Percentiles rank a stretch among this genome's conserved stretches.
phyloP scores from a whole-genome alignment of 805 yeast species.

The Blastobotrys mokoenaii region DNA sequence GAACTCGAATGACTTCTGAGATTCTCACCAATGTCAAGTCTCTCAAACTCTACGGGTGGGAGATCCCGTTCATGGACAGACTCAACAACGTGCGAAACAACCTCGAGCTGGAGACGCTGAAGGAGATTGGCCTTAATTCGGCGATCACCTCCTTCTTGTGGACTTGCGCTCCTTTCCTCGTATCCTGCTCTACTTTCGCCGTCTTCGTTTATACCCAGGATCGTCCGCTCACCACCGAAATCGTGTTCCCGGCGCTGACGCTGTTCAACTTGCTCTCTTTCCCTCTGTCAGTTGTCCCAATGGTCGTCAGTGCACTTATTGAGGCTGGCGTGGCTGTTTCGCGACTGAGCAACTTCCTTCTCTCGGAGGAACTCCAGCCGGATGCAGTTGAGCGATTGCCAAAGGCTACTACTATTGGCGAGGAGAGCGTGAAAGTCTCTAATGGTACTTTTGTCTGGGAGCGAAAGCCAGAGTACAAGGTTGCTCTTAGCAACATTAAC shows the following conservation, averaged over 20 bases:
- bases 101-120: conserved; percentile 64
- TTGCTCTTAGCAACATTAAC: conserved; percentile 59
- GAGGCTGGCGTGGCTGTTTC: conserved; percentile 60
- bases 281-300: conserved; percentile 90
- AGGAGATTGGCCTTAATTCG: conserved; percentile 68
- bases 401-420: conserved; percentile 56
- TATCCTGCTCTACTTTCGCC: conserved; percentile 86
- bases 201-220: conserved; percentile 58
- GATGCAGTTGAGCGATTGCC: conserved; percentile 54
- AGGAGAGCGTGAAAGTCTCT: conserved; percentile 37
- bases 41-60: conserved; percentile 86
- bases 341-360: conserved; percentile 65
- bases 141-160: conserved; percentile 81
- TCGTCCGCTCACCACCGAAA: conserved; percentile 74
- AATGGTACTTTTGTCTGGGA: conserved; percentile 42
- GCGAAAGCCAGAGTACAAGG: conserved; percentile 46
- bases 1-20: conserved; percentile 78
- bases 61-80: conserved; percentile 54
- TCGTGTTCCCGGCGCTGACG: conserved; percentile 63
- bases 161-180: conserved; percentile 84
- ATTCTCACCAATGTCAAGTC: conserved; percentile 83
- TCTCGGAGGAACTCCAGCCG: conserved; percentile 66
- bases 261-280: conserved; percentile 71
- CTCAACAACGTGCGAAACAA: conserved; percentile 45
- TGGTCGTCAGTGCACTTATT: conserved; percentile 73